Base-by-base conservation (phyloP, 1,139 yeast genomes). In the Meyerozyma smithsonii region DNA sequence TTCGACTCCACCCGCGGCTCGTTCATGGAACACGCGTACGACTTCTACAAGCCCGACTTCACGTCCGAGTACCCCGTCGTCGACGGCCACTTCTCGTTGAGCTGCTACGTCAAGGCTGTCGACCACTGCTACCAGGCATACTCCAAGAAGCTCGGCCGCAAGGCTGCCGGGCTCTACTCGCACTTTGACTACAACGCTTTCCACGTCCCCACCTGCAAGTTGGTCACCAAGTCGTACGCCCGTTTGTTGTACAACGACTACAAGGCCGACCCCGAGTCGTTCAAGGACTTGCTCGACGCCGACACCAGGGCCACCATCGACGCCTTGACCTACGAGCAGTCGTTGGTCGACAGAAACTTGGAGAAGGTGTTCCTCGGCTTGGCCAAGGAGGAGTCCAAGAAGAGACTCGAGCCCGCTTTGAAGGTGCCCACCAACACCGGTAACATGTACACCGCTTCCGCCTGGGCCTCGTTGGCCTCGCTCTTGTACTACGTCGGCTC, bases 121-220 rank as follows among this genome's bases (percentile, higher is more conserved):
- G 98, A 94, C 69, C 69, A 79, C 52, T 84, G 95, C 55, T 94
- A 94, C 75, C 74, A 76, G 52, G 68, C 80, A 47, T 94, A 90
- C 73, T 83, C 94, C 54, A 75, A 75, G 58, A 92, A 90, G 71
- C 82, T 90, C 42, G 64, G 68, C 39, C 54, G 56, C 38, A 72
- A 74, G 46, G 75, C 85, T 42, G 84, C 80, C 45, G 88, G 88
- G 44, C 64, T 81, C 40, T 68, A 70, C 42, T 74, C 79, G 52
- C 79, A 83, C 65, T 94, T 94, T 61, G 97, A 89, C 67, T 94
- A 85, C 74, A 84, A 86, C 56, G 95, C 92, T 37, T 94, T 92
- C 90, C 99, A 94, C 66, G 97, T 90, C 39, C 99, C 99, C 61
- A 94, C 95, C 47, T 90, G 98, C 71, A 94, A 94, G 72, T 77